Base-by-base conservation (phyloP, 805 yeast species). In the Candida orba region DNA sequence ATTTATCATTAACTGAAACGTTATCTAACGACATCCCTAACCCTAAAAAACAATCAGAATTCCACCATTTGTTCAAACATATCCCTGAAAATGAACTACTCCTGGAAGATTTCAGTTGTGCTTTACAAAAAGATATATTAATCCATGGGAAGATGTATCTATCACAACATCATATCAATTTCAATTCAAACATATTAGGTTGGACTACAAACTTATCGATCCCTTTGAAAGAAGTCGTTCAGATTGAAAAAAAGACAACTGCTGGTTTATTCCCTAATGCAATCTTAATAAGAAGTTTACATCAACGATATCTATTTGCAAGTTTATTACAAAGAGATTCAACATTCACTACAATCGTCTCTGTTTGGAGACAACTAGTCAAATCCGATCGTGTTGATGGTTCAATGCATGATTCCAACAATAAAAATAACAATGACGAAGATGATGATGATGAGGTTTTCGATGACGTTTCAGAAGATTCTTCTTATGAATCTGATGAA, bases 181-280 rank as follows among this genome's bases (percentile, higher is more conserved):
- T 93, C 71, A 83, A 88, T 56, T 84, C 96, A 6, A 84, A 83
- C 53, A 72, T 93, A 36, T 67, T 91, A 34, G 96, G 96, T 3
- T 89, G 96, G 95, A 84, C 88, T 8, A 87, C 96, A 8, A 84
- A 78, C 53, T 64, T 90, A 37, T 73, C 79, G 3, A 74, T 93
- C n/a, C 80, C 88, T 1, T 73, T 81, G 51, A 79, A 75, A 39
- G 96, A 89, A 44, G 78, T 93, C 35, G 73, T 76, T 9, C 72
- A 75, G 34, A 74, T 89, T 52, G 96, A 91, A 57, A 86, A 87
- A 62, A 83, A 79, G 50, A 71, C 79, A 24, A 87, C 95, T 0
- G 96, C 90, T 4, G 95, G 93, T 1, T 67, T 91, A 12, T 88
- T 91, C 56, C 95, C 95, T 29, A 91, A 90, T 60, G 97, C 95